phyloP scores from a whole-genome alignment of 176 grass and related monocot genomes.

The Oryza glaberrima region DNA sequence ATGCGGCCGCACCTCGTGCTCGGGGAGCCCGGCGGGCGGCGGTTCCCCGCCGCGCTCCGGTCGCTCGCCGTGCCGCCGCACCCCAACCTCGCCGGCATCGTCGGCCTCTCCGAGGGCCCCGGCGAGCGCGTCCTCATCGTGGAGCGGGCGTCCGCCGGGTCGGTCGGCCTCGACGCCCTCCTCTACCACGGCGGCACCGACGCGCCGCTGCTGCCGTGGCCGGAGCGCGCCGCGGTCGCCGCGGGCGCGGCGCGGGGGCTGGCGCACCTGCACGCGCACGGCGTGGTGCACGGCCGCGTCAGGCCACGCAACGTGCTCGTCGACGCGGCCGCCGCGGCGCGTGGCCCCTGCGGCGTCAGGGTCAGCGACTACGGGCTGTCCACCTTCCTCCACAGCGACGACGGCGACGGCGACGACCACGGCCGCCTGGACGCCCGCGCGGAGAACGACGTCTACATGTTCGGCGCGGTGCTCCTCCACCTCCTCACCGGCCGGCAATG shows the following conservation, averaged over 20 bases:
- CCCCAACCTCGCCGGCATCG: conserved; percentile 51
- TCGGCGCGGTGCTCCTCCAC: conserved; percentile 76
- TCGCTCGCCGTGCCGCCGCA: conserved; percentile 62
- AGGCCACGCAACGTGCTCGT: conserved; percentile 61
- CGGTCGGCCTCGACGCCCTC: conserved; percentile 38
- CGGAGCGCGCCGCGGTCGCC: conserved; percentile 44
- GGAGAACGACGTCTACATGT: conserved; percentile 78
- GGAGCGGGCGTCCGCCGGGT: conserved; percentile 41
- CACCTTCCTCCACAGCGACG: conserved; percentile 25
- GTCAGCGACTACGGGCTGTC: conserved; percentile 70
- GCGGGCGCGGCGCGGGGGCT: conserved; percentile 61
- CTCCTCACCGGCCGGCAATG: conserved; percentile 59
- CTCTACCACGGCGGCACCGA: conserved; percentile 3
- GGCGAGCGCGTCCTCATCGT: conserved; percentile 70
- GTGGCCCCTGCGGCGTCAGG: conserved; percentile 7
- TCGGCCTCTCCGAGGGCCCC: conserved; percentile 67
- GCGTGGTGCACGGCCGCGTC: conserved; percentile 55
- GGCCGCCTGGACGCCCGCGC: conserved; percentile 22
- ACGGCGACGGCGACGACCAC: not conserved
- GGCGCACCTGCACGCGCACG: conserved; percentile 61
- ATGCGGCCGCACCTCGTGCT: conserved; percentile 67
- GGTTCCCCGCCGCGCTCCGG: conserved; percentile 55
- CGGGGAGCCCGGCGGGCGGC: conserved; percentile 54
- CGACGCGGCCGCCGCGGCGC: not conserved
- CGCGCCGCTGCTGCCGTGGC: conserved; percentile 36